Conservation (phyloP, 108 stramenopile genomes). For the Phaeodactylum tricornutum region DNA sequence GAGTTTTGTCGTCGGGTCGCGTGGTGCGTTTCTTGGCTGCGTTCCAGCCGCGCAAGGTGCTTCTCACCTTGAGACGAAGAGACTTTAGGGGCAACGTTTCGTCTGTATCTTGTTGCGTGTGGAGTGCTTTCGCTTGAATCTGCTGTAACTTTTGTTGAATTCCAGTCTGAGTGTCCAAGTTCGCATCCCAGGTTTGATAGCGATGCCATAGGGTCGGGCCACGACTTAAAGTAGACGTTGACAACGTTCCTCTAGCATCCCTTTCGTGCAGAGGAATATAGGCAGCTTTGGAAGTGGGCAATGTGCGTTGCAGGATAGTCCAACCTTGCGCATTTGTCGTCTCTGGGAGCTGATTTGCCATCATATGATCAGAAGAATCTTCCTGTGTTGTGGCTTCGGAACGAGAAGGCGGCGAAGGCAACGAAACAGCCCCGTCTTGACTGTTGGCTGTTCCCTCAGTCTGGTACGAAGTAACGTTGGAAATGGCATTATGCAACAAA, state of each 20-base stretch:
- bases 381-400: too few species aligned
- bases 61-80: not conserved
- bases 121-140: not conserved
- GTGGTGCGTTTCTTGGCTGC: not conserved
- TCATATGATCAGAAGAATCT: too few species aligned
- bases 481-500: too few species aligned
- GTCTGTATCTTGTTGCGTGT: too few species aligned
- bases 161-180: conserved; percentile 32
- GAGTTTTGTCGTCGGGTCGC: not conserved
- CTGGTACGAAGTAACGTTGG: too few species aligned
- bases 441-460: too few species aligned
- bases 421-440: too few species aligned
- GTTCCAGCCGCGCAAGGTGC: conserved; percentile 2
- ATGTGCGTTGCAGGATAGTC: conserved; percentile 21
- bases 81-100: too few species aligned
- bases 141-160: conserved; percentile 11
- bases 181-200: conserved; percentile 32
- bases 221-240: too few species aligned
- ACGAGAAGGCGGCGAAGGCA: too few species aligned
- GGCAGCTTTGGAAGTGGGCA: conserved; percentile 11
- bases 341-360: too few species aligned
- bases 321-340: too few species aligned
- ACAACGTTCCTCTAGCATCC: not conserved
- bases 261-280: not conserved
- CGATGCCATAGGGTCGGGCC: conserved; percentile 15